phyloP scores from a whole-genome alignment of 768 basidiomycete genomes.

The Hortiboletus campestris region DNA sequence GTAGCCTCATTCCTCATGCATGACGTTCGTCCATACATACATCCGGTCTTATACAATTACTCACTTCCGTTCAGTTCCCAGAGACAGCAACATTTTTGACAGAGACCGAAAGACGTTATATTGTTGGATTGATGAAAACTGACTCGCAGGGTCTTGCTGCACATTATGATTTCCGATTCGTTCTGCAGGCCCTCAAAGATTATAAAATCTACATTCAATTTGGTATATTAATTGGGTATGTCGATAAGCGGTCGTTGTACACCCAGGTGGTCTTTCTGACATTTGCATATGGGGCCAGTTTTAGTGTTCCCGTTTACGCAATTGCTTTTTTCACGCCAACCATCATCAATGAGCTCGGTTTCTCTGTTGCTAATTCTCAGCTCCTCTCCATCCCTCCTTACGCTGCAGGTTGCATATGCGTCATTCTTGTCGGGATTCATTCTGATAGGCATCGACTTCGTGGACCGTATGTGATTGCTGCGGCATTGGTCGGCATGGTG shows the following conservation, averaged over 20 bases:
- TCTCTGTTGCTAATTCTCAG: slow-evolving; percentile 46
- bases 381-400: slow-evolving; percentile 47
- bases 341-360: slow-evolving; percentile 47
- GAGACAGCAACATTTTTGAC: slow-evolving; percentile 13
- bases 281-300: slow-evolving; percentile 16
- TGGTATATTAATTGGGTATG: slow-evolving; percentile 39
- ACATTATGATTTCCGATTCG: slow-evolving; percentile 41
- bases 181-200: slow-evolving; percentile 47
- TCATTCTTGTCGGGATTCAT: slow-evolving; percentile 35
- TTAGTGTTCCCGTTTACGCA: slow-evolving; percentile 43
- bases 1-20: background rate
- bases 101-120: slow-evolving; percentile 37
- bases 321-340: slow-evolving; percentile 47
- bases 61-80: no score
- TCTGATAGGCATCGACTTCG: slow-evolving; percentile 41
- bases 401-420: slow-evolving; percentile 39
- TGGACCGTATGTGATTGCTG: slow-evolving; percentile 46
- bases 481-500: slow-evolving; percentile 38
- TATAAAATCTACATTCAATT: slow-evolving; percentile 36
- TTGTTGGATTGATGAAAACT: slow-evolving; percentile 39
- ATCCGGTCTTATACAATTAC: no score
- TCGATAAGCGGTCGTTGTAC: background rate
- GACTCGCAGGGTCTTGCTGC: slow-evolving; percentile 43
- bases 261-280: background rate
- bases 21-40: no score